These are phyloP conservation scores for Urostyla sp. DNA, from an alignment of 73 alveolate genomes.

Conservation along the genomic window DNA sequence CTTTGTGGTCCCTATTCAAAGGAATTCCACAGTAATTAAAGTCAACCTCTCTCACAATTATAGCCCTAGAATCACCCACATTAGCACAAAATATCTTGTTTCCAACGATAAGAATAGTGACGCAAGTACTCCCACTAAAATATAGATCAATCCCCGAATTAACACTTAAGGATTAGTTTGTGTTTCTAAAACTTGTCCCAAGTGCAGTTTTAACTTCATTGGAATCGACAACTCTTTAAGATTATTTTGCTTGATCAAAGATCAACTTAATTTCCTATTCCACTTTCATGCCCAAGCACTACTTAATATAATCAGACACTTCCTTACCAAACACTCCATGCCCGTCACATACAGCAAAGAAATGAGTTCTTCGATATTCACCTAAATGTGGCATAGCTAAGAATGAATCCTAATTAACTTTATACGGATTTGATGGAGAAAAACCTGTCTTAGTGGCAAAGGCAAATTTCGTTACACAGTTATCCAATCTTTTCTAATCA, in stretches of 20 bases:
- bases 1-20: slow-evolving; percentile 88
- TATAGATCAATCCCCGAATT: slow-evolving; percentile 47
- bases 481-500: slow-evolving; percentile 20
- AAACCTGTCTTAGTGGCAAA: slow-evolving; percentile 66
- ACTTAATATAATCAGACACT: slow-evolving; percentile 58
- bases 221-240: slow-evolving; percentile 45
- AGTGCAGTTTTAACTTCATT: slow-evolving; percentile 58
- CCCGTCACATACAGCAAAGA: slow-evolving; percentile 67
- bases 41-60: slow-evolving; percentile 37
- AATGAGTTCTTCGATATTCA: slow-evolving; percentile 40
- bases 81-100: slow-evolving; percentile 79
- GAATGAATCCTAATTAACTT: slow-evolving; percentile 53
- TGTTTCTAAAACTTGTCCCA: slow-evolving; percentile 4
- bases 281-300: slow-evolving; percentile 4
- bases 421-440: slow-evolving; percentile 59
- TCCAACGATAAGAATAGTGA: slow-evolving; percentile 76
- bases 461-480: slow-evolving; percentile 55
- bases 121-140: slow-evolving; percentile 71
- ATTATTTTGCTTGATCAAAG: slow-evolving; percentile 44
- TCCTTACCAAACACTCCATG: slow-evolving; percentile 71
- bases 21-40: slow-evolving; percentile 11
- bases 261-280: slow-evolving; percentile 25
- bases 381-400: slow-evolving; percentile 58
- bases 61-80: slow-evolving; percentile 89
- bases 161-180: not conserved